These are phyloP conservation scores for Alectoria sarmentosa DNA, from an alignment of 495 filamentous ascomycete species.

Conservation along the genomic window DNA sequence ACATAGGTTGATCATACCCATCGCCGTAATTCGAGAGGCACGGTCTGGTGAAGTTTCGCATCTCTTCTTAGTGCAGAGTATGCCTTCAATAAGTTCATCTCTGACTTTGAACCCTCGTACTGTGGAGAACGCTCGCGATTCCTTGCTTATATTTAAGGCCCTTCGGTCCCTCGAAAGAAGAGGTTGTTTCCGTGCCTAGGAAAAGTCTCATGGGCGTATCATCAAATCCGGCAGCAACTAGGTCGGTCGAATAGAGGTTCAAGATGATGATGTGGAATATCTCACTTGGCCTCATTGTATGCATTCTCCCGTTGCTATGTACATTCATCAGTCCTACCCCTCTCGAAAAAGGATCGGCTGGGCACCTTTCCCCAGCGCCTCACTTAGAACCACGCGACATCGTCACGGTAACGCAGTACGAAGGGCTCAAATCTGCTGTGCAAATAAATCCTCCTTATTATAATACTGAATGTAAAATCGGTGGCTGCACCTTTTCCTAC, in stretches of 20 bases:
- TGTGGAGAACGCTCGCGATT: not conserved
- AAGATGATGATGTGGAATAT: not conserved
- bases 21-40: not conserved
- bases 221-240: not conserved
- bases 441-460: not conserved
- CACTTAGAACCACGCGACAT: not conserved
- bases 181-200: not conserved
- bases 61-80: not conserved
- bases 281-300: not conserved
- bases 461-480: not conserved
- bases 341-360: not conserved
- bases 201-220: not conserved
- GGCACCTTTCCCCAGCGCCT: not conserved
- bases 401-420: not conserved
- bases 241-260: not conserved
- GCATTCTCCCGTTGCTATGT: not conserved
- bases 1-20: not conserved
- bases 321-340: not conserved
- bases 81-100: not conserved
- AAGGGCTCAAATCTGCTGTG: not conserved
- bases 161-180: not conserved
- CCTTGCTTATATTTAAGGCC: not conserved
- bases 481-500: constrained; percentile 1
- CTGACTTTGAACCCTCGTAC: not conserved
- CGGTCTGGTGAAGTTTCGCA: not conserved